Conservation (phyloP, 176 grass and related monocot species). For the Luzula sylvatica region DNA sequence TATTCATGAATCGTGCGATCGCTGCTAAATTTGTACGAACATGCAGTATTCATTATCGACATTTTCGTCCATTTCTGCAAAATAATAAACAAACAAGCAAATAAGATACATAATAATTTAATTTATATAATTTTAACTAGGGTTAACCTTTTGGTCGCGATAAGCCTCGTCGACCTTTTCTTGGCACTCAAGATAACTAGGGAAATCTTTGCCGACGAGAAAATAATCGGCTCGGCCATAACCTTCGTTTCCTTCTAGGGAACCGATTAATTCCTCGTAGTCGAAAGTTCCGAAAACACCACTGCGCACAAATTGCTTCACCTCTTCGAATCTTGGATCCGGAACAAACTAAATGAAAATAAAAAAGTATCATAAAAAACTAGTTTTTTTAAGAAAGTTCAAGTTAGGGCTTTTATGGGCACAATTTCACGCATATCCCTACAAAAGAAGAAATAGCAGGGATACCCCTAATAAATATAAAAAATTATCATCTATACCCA, state of each 20-base stretch:
- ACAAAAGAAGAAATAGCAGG: too few relatives aligned
- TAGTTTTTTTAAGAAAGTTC: too few relatives aligned
- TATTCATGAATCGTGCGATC: conserved; percentile 91
- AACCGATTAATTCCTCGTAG: conserved; percentile 90
- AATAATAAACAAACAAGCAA: background rate
- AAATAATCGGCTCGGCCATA: conserved; percentile 97
- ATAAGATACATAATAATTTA: background rate
- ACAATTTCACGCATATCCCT: too few relatives aligned
- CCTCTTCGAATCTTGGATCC: conserved; percentile 91
- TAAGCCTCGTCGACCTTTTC: conserved; percentile 86
- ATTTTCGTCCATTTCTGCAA: conserved; percentile 84
- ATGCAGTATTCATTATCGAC: conserved; percentile 81
- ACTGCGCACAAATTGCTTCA: conserved; percentile 77
- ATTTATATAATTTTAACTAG: background rate
- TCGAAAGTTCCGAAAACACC: conserved; percentile 59
- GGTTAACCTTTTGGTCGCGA: conserved; percentile 60
- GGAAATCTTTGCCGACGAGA: conserved; percentile 97
- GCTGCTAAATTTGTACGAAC: conserved; percentile 87
- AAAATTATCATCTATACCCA: too few relatives aligned
- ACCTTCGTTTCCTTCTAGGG: conserved; percentile 94
- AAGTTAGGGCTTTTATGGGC: too few relatives aligned
- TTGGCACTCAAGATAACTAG: conserved; percentile 95
- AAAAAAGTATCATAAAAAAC: too few relatives aligned
- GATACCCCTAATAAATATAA: too few relatives aligned
- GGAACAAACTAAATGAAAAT: conserved; percentile 96